These are phyloP conservation scores for Myriangium duriaei DNA, from an alignment of 2,329 filamentous ascomycete species.

Conservation along the genomic window DNA sequence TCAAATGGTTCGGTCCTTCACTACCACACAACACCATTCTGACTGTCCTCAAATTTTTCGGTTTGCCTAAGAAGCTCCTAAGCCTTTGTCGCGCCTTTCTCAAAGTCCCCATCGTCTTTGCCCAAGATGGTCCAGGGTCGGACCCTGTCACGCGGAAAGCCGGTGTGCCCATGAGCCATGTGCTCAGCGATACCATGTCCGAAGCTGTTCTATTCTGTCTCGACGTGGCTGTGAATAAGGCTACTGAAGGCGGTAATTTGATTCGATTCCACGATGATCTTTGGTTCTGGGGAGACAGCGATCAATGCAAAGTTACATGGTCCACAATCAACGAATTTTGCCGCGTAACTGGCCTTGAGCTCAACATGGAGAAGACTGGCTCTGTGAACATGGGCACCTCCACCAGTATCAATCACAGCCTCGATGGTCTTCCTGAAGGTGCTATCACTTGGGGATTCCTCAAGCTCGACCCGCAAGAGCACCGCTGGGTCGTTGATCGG, in stretches of 20 bases:
- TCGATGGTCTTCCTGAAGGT: constrained; percentile 36
- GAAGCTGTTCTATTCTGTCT: constrained; percentile 52
- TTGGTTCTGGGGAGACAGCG: constrained; percentile 52
- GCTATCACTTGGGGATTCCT: constrained; percentile 50
- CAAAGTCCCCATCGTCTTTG: constrained; percentile 46
- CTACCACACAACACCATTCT: constrained; percentile 48
- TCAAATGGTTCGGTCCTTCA: constrained; percentile 45
- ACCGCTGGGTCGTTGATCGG: constrained; percentile 49
- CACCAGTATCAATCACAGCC: constrained; percentile 2
- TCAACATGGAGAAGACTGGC: constrained; percentile 48
- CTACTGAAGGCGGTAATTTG: constrained; percentile 40
- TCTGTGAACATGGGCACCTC: constrained; percentile 28
- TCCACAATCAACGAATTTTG: constrained; percentile 43
- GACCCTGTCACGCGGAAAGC: constrained; percentile 36
- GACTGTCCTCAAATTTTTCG: constrained; percentile 46
- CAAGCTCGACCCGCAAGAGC: constrained; percentile 38
- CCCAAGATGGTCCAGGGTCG: constrained; percentile 38
- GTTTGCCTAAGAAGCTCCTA: constrained; percentile 44
- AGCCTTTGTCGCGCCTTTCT: constrained; percentile 49
- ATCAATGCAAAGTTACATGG: constrained; percentile 47
- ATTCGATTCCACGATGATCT: constrained; percentile 54
- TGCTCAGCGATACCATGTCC: constrained; percentile 46
- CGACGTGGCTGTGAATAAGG: constrained; percentile 51
- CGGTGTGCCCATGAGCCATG: constrained; percentile 48
- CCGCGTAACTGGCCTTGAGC: constrained; percentile 41